Percentiles rank a stretch among this genome's conserved stretches.
These are phyloP conservation scores for Sarocladiaceae sp. DNA, from an alignment of 2,329 filamentous ascomycete genomes.

Conservation along the genomic window DNA sequence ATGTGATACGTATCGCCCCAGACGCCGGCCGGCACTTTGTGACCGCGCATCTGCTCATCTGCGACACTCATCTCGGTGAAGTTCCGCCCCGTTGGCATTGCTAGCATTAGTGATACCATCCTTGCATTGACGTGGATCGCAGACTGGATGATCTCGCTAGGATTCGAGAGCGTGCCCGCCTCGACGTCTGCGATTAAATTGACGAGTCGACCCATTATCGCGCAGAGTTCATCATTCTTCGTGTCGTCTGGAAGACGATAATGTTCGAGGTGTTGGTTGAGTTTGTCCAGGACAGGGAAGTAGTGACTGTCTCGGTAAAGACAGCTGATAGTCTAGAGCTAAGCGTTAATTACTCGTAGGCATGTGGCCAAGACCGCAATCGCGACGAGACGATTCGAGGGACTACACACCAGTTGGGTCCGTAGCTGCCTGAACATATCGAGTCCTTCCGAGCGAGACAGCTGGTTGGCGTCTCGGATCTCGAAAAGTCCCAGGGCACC, in stretches of 20 bases:
- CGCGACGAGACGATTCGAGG: not conserved
- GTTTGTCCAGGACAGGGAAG: not conserved
- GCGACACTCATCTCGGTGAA: not conserved
- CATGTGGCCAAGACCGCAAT: not conserved
- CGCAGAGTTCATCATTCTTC: not conserved
- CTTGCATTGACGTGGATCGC: not conserved
- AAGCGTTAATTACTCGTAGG: not conserved
- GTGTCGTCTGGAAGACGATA: not conserved
- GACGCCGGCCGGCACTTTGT: no score
- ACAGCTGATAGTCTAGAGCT: not conserved
- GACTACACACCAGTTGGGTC: not conserved
- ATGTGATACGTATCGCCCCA: not conserved
- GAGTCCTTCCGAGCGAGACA: not conserved
- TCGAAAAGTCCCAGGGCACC: not conserved
- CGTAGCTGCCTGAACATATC: not conserved
- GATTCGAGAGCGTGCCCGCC: not conserved
- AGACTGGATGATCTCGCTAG: not conserved
- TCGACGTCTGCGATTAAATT: not conserved
- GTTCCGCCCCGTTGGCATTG: not conserved
- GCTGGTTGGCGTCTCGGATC: not conserved
- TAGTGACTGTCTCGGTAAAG: not conserved
- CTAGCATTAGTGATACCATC: not conserved
- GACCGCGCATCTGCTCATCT: no score
- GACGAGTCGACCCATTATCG: not conserved
- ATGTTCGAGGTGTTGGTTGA: not conserved